Base-by-base conservation (phyloP, 148 eudicot genomes). In the Diospyros kaki region DNA sequence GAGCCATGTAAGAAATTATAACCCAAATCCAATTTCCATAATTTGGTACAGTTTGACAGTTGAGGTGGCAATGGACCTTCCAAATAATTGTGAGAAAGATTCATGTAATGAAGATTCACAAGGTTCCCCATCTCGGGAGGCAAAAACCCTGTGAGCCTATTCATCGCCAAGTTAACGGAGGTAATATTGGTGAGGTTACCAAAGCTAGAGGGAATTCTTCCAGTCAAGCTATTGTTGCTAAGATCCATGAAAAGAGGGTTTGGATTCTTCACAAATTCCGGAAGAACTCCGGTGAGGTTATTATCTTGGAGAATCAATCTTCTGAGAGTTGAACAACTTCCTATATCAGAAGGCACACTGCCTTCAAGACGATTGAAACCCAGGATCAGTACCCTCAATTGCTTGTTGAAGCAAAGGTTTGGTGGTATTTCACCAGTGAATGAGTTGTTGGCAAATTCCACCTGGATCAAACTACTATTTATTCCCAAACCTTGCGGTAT, bases 361-460 rank as follows among this genome's bases (percentile, higher is more conserved):
- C 96, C 98, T 81, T 67, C 76, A 43, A 93, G 83, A 81, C 59
- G 74, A 81, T 93, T 93, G 4, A 56, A 13, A 40, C 90, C 92
- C 83, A 93, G 65, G 54, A 72, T 68, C 18, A 90, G 82, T 74
- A 17, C 75, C 66, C 58, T 50, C 69, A 93, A 66, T 72, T 78
- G 80, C 73, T 88, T 90, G 15, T 80, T 43, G 61, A 75, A 84
- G 79, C 98, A 93, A 71, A 93, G 80, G 66, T 81, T 79, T 28
- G 89, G 90, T 5, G 98, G 98, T 44, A 93, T 86, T 72, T 79
- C 78, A 40, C 96, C 92, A 9, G 79, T 76, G 76, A 93, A 93
- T 65, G 76, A 79, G 66, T 93, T 93, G 66, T 80, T 80, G 0
- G 96, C 89, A 78, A 93, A 80, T 12, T 93, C 98, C 40, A 90